These are phyloP conservation scores for Picea glauca DNA, from an alignment of 75 land plant species.

Conservation along the genomic window DNA sequence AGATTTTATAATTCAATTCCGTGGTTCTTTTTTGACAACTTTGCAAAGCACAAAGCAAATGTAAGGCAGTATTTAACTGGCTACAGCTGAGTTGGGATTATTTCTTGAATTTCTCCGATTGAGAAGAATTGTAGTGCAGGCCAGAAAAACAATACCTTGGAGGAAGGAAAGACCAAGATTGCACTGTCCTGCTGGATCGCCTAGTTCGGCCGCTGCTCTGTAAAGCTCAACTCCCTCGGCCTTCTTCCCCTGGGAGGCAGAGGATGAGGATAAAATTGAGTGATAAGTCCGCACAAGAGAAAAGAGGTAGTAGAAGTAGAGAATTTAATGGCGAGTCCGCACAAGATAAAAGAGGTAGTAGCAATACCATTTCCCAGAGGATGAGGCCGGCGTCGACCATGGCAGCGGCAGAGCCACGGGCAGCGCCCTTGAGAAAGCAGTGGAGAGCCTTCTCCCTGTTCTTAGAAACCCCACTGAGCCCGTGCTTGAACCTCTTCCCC, in stretches of 20 bases:
- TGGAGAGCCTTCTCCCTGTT: conserved; percentile 63
- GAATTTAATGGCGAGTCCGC: not conserved
- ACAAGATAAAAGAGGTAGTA: not conserved
- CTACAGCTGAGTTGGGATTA: no score
- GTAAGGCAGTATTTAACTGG: no score
- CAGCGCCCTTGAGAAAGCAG: conserved; percentile 67
- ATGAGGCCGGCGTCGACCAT: conserved; percentile 94
- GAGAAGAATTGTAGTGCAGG: not conserved
- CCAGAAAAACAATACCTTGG: conserved; percentile 36
- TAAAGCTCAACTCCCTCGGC: conserved; percentile 56
- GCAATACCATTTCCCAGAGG: conserved; percentile 65
- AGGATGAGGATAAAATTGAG: not conserved
- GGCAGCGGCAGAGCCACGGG: conserved; percentile 77
- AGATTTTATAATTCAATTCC: no score
- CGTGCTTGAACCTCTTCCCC: conserved; percentile 89
- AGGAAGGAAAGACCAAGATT: conserved; percentile 76
- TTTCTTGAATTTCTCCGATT: not conserved
- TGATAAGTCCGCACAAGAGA: not conserved
- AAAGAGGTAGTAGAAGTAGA: not conserved
- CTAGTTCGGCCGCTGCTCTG: conserved; percentile 68
- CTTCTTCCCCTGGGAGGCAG: conserved; percentile 35
- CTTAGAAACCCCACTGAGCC: conserved; percentile 45
- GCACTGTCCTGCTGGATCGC: conserved; percentile 77
- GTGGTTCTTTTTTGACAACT: no score
- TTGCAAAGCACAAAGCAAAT: no score